phyloP scores from a whole-genome alignment of 2,329 filamentous ascomycete genomes.

The Pseudogymnoascus sp. region DNA sequence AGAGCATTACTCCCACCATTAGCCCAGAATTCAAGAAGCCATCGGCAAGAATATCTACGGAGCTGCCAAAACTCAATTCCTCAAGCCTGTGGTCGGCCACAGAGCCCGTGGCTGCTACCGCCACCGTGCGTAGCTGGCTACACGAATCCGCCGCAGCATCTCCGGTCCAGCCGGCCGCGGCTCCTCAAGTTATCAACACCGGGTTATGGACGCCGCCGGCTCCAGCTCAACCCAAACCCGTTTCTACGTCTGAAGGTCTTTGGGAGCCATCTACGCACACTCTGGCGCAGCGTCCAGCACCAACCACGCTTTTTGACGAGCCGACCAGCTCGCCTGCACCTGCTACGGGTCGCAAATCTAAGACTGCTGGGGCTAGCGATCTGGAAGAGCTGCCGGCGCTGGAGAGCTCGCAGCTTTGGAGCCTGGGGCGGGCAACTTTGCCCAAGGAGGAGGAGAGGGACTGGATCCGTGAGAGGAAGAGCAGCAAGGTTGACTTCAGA shows the following conservation, averaged over 20 bases:
- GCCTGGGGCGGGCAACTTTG: neutral
- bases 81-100: neutral
- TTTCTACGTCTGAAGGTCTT: neutral
- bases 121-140: neutral
- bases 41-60: neutral
- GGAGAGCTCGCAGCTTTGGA: constrained; percentile 1
- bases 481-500: neutral
- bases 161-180: neutral
- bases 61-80: constrained; percentile 1
- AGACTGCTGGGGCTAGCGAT: neutral
- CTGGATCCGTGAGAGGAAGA: neutral
- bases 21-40: neutral
- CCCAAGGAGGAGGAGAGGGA: neutral
- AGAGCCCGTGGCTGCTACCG: neutral
- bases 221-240: neutral
- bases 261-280: neutral
- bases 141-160: neutral
- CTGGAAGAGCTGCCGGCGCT: neutral
- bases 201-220: constrained; percentile 3
- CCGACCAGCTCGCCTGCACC: neutral
- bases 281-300: neutral
- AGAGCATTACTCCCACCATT: neutral
- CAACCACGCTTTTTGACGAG: neutral
- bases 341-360: neutral
- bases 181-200: neutral